Evolutionary conservation across 306 rosid genomes (phyloP).

Genomic region (Vachellia collinsii): DNA sequence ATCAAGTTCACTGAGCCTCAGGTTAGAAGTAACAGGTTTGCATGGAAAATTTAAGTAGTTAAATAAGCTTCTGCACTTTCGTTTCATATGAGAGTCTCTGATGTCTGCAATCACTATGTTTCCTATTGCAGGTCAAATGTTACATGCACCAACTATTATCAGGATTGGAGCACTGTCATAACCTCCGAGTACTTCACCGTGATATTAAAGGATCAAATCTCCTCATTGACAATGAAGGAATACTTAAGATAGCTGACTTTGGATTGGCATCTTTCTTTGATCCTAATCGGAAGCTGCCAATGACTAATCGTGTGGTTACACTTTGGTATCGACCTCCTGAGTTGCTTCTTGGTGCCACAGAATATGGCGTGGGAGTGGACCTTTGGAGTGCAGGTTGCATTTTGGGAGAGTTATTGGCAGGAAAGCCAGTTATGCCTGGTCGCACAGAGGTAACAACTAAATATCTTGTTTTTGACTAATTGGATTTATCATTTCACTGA

Average conservation of each 20-base stretch:
- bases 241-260: conserved; percentile 91
- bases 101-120: conserved; percentile 27
- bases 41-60: conserved; percentile 33
- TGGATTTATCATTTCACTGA: conserved; percentile 28
- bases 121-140: conserved; percentile 79
- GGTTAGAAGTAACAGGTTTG: conserved; percentile 63
- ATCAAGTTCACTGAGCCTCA: conserved; percentile 83
- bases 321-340: conserved; percentile 98
- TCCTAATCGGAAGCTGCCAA: conserved; percentile 80
- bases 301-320: conserved; percentile 97
- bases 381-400: conserved; percentile 99
- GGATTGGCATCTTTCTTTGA: conserved; percentile 86
- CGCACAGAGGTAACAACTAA: conserved; percentile 82
- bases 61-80: conserved; percentile 17
- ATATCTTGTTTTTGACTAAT: conserved; percentile 28
- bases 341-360: conserved; percentile 92
- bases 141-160: conserved; percentile 83
- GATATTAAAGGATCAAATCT: conserved; percentile 98
- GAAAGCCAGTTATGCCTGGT: conserved; percentile 98
- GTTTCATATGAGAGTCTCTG: conserved; percentile 26
- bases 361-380: conserved; percentile 86
- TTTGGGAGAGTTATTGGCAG: conserved; percentile 88
- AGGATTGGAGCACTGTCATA: conserved; percentile 97
- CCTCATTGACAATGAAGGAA: conserved; percentile 79
- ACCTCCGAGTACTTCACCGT: conserved; percentile 79